Conservation (phyloP, 164 flowering plant genomes). For the Dillenia turbinata region DNA sequence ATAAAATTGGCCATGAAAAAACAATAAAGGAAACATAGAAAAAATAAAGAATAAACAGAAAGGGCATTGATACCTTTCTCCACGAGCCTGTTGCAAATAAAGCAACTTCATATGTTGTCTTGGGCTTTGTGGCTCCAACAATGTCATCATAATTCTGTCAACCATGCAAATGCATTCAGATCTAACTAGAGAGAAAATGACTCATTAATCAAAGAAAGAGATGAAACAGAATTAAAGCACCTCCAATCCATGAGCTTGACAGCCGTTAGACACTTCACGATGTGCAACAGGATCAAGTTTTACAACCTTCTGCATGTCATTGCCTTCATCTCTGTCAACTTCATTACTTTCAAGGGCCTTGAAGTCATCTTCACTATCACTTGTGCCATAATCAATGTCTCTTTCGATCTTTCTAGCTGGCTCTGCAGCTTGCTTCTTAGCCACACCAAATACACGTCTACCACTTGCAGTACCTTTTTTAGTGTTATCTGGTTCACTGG, state of each 20-base stretch:
- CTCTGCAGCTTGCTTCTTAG: conserved; percentile 31
- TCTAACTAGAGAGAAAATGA: neutral
- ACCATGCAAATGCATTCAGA: conserved; percentile 6
- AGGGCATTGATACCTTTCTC: conserved; percentile 44
- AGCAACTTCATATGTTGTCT: conserved; percentile 73
- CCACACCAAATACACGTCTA: conserved; percentile 67
- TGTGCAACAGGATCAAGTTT: conserved; percentile 30
- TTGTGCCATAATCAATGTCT: conserved; percentile 30
- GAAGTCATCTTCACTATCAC: conserved; percentile 64
- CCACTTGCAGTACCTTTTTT: conserved; percentile 40
- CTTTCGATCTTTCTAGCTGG: conserved; percentile 19
- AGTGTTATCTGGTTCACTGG: conserved; percentile 19
- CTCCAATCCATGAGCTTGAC: conserved; percentile 46
- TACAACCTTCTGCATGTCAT: conserved; percentile 28
- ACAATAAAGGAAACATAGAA: neutral
- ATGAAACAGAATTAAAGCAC: conserved; percentile 27
- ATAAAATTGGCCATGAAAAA: neutral
- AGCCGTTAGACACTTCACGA: conserved; percentile 35
- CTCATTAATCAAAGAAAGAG: conserved; percentile 1
- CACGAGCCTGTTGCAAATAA: conserved; percentile 59
- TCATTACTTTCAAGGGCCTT: conserved; percentile 32
- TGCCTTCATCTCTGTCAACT: conserved; percentile 11
- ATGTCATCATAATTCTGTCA: conserved; percentile 61
- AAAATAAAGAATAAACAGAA: neutral
- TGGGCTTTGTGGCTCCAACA: conserved; percentile 48